Evolutionary conservation across 2,329 filamentous ascomycete genomes (phyloP), one percentile per base, ranked within the genome.

Genomic region (Exophiala xenobiotica): DNA sequence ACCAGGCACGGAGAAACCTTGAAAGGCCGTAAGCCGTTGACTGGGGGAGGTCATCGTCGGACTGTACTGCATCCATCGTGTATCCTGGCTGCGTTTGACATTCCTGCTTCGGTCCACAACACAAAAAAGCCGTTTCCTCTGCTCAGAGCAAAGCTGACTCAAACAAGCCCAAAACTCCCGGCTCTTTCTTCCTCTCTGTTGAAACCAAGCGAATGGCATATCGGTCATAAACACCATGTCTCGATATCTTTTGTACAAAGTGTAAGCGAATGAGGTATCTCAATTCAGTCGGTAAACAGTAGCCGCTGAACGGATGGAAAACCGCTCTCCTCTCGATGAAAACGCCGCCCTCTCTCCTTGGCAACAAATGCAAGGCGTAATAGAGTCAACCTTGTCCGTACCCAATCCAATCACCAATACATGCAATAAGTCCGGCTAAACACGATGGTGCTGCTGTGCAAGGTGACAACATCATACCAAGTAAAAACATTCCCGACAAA

Each of bases 201-300:
- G 19, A 40, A 35, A 44, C 37, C 14, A 58, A 58, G 55, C 55
- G 55, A 58, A 51, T 58, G 55, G 52, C 55, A 48, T 58, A 53
- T 58, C 55, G 55, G 52, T 58, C 52, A 35, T 53, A 37, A 53
- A 23, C 19, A 22, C 23, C 49, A 46, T 55, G 51, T 47, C 31
- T 35, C 55, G 55, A 55, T 55, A 55, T 49, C 26, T 56, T 49
- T 52, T 58, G 47, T 53, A 58, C 55, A 55, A 52, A 47, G 23
- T 49, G 39, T 40, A 58, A n/a, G 55, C 55, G 55, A 58, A 43
- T 55, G 55, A 53, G 51, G 39, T 48, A 37, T 46, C 41, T 40
- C 46, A 24, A 54, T 49, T 38, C 38, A 51, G 42, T 37, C 55
- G 51, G 51, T 55, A 55, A 52, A 46, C 51, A 26, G 51, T 54